phyloP scores from a whole-genome alignment of 2,329 filamentous ascomycete species.

The Talaromyces sp. region DNA sequence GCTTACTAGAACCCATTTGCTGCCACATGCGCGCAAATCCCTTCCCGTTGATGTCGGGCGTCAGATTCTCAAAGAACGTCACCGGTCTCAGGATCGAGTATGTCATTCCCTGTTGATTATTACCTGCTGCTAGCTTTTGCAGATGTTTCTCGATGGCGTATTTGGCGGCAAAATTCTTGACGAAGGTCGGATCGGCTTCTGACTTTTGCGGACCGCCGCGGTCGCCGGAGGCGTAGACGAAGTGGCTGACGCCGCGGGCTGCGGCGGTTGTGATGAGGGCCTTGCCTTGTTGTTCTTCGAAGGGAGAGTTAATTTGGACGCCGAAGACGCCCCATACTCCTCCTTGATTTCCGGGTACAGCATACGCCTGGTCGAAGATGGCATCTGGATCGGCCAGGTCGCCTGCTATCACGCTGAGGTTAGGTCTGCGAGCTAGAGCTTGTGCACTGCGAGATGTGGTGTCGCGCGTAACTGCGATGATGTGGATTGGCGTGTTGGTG shows the following conservation, averaged over 20 bases:
- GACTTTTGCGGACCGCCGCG: slow-evolving; percentile 1
- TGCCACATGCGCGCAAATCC: slow-evolving; percentile 9
- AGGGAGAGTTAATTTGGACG: slow-evolving; percentile 7
- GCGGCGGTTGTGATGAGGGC: not conserved
- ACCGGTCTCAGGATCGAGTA: slow-evolving; percentile 7
- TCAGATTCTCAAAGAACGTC: slow-evolving; percentile 7
- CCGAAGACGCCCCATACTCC: slow-evolving; percentile 6
- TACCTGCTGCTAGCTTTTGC: not conserved
- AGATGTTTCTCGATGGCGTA: slow-evolving; percentile 9
- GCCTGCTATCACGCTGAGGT: not conserved
- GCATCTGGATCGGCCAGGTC: slow-evolving; percentile 10
- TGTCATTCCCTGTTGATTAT: not conserved
- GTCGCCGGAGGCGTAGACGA: slow-evolving; percentile 11
- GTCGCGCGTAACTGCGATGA: slow-evolving; percentile 9
- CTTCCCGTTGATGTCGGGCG: slow-evolving; percentile 10
- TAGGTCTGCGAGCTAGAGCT: slow-evolving; percentile 3
- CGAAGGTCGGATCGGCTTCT: slow-evolving; percentile 7
- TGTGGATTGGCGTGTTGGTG: not conserved
- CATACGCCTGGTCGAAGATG: slow-evolving; percentile 7
- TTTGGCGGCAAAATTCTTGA: slow-evolving; percentile 10
- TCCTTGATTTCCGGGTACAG: not conserved
- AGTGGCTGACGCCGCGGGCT: slow-evolving; percentile 8
- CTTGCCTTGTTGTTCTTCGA: slow-evolving; percentile 9
- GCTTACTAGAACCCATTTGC: not conserved
- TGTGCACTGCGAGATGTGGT: slow-evolving; percentile 5